Evolutionary conservation across 441 rosid genomes (phyloP).

Genomic region (Flueggea neowawraea): DNA sequence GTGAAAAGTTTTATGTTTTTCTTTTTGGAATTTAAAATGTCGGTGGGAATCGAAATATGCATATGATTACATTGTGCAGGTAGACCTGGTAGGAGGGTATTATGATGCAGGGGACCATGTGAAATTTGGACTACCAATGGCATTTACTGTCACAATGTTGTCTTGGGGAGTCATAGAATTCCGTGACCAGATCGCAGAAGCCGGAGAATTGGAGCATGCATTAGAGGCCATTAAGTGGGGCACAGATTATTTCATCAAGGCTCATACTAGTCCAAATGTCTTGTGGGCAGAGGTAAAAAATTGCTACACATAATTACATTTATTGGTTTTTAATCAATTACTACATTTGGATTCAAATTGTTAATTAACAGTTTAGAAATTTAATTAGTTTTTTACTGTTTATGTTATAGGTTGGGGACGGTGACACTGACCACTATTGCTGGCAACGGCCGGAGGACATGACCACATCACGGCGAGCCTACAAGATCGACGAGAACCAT

Average conservation of each 20-base stretch:
- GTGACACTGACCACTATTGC: slow-evolving; percentile 93
- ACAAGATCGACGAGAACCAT: slow-evolving; percentile 74
- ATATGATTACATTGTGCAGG: slow-evolving; percentile 29
- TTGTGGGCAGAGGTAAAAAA: slow-evolving; percentile 75
- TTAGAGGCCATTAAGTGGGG: slow-evolving; percentile 93
- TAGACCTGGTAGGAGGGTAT: slow-evolving; percentile 97
- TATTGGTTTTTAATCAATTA: no score
- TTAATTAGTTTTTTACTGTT: not conserved
- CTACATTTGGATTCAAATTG: no score
- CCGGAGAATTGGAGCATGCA: slow-evolving; percentile 82
- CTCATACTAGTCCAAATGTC: slow-evolving; percentile 76
- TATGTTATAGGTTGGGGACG: slow-evolving; percentile 66
- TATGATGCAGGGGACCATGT: slow-evolving; percentile 97
- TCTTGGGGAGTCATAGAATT: slow-evolving; percentile 84
- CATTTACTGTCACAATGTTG: slow-evolving; percentile 87
- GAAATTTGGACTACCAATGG: slow-evolving; percentile 94
- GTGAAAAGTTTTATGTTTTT: no score
- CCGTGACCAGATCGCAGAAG: slow-evolving; percentile 48
- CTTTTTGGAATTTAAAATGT: no score
- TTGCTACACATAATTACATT: no score
- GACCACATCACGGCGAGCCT: slow-evolving; percentile 94
- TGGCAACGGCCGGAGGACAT: slow-evolving; percentile 99
- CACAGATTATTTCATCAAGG: slow-evolving; percentile 87
- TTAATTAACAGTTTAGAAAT: no score
- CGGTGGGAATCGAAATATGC: no score